Conservation (phyloP, 495 filamentous ascomycete genomes). For the Aeminium ludgeri region DNA sequence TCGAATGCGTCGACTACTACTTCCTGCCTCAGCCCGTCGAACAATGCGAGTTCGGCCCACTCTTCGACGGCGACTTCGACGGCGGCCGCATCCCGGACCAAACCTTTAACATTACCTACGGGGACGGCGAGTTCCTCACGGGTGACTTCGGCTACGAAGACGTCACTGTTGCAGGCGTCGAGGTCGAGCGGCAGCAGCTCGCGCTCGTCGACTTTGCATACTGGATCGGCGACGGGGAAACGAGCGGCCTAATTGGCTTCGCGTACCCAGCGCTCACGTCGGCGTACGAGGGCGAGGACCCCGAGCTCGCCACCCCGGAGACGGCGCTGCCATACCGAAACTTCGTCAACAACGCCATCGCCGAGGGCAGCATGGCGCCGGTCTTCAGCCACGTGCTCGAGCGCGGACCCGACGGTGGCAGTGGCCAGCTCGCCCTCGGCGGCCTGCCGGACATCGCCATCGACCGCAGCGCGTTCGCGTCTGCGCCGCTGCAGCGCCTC, state of each 20-base stretch:
- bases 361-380: slow-evolving; percentile 33
- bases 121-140: slow-evolving; percentile 38
- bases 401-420: slow-evolving; percentile 11
- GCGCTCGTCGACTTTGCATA: slow-evolving; percentile 35
- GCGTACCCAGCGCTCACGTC: slow-evolving; percentile 6
- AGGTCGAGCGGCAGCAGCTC: slow-evolving; percentile 37
- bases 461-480: slow-evolving; percentile 20
- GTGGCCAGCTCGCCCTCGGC: slow-evolving; percentile 34
- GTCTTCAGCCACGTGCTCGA: slow-evolving; percentile 39
- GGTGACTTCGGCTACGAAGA: slow-evolving; percentile 42
- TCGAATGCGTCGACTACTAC: slow-evolving; percentile 30
- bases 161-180: slow-evolving; percentile 37
- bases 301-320: neutral
- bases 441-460: slow-evolving; percentile 30
- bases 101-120: slow-evolving; percentile 44
- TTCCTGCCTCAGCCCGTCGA: slow-evolving; percentile 17
- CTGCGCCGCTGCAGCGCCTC: slow-evolving; percentile 21
- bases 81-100: slow-evolving; percentile 30
- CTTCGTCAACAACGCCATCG: slow-evolving; percentile 37
- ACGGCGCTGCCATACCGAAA: slow-evolving; percentile 27
- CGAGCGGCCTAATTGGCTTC: slow-evolving; percentile 12
- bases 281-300: slow-evolving; percentile 4
- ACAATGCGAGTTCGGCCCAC: slow-evolving; percentile 32
- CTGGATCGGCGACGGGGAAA: slow-evolving; percentile 22
- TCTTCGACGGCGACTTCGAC: slow-evolving; percentile 25